Base-by-base conservation (phyloP, 805 yeast genomes). In the Ascoidea asiatica region DNA sequence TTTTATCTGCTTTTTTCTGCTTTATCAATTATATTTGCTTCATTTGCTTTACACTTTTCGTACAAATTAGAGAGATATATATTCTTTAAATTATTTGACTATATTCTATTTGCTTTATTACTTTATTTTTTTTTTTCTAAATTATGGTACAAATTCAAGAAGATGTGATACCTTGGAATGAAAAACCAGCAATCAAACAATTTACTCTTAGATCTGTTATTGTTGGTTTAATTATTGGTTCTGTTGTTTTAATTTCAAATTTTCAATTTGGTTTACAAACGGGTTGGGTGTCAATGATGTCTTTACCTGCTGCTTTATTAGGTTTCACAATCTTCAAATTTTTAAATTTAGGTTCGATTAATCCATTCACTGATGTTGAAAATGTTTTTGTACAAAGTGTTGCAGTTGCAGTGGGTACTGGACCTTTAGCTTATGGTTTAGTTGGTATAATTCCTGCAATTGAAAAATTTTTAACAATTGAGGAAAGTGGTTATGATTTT, bases 241-340 rank as follows among this genome's bases (percentile, higher is more conserved):
- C 96, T 0, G 63, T 90, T 21, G 89, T 92, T 29, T 67, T 92
- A 21, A 67, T 88, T 17, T 86, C 96, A 4, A 90, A 90, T 61
- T 92, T 92, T 64, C 97, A 90, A 58, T 90, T 90, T 59, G 98
- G 97, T 1, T 66, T 90, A 19, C 98, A 90, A 58, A 90, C 97
- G 0, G 98, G 98, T 1, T 90, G 98, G 98, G 96, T 92, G 5
- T 87, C 96, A 8, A 90, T 90, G 98, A 92, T 90, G 98, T 84
- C 95, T 19, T 66, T 90, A 44, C 97, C 98, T 0, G 81, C 95
- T 4, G 96, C 97, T 0, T 62, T 90, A 43, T 62, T 90, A 21
- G 96, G 95, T 0, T 89, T 78, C 59, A 82, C 96, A 0, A 65
- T 83, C 18, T 90, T 89, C 66, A 85, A 79, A 53, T 63, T 76